Conservation (phyloP, 140 eudicot species). For the Ambrosia hybrid region DNA sequence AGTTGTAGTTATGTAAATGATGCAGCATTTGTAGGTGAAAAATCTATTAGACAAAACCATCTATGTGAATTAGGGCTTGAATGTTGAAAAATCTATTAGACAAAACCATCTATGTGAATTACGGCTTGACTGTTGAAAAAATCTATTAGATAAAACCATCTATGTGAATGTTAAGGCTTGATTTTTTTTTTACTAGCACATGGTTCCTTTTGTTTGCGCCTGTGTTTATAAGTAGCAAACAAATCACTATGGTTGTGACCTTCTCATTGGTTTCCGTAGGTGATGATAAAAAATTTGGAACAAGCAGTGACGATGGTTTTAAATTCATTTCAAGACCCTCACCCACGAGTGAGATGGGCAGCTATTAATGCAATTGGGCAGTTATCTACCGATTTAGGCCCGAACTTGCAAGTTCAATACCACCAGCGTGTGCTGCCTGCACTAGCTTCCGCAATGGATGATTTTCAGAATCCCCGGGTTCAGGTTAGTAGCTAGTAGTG, state of each 20-base stretch:
- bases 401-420: constrained; percentile 84
- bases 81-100: no score
- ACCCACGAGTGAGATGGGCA: constrained; percentile 94
- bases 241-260: not conserved
- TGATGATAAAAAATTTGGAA: constrained; percentile 84
- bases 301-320: constrained; percentile 87
- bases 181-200: not conserved
- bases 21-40: not conserved
- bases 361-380: constrained; percentile 98
- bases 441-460: constrained; percentile 92
- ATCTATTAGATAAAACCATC: not conserved
- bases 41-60: no score
- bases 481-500: constrained; percentile 52
- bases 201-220: not conserved
- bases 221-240: not conserved
- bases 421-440: constrained; percentile 83
- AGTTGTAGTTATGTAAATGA: not conserved
- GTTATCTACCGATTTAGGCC: constrained; percentile 91
- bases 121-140: no score
- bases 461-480: constrained; percentile 82
- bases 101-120: no score
- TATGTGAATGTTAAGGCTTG: not conserved
- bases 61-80: no score
- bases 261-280: constrained; percentile 38
- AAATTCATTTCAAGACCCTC: constrained; percentile 83